Conservation (phyloP, 495 filamentous ascomycete species). For the Penicillium bialowiezense region DNA sequence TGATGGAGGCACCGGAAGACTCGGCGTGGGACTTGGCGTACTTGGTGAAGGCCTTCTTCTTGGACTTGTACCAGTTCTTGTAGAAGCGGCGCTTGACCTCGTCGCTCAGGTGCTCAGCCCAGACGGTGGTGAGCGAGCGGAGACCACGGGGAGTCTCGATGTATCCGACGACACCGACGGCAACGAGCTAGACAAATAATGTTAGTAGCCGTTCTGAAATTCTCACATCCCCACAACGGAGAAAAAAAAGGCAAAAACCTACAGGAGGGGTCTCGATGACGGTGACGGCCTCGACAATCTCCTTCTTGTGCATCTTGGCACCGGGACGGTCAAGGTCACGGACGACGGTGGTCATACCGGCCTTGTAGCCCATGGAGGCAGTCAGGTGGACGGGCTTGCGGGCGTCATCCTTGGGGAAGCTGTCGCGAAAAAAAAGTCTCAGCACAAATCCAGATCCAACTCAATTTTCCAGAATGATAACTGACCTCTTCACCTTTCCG, state of each 20-base stretch:
- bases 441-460: slow-evolving; percentile 29
- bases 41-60: slow-evolving; percentile 99
- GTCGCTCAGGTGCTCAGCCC: slow-evolving; percentile 98
- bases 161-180: slow-evolving; percentile 99
- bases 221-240: neutral
- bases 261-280: slow-evolving; percentile 99
- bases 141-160: slow-evolving; percentile 99
- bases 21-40: slow-evolving; percentile 99
- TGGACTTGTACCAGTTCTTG: slow-evolving; percentile 99
- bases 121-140: slow-evolving; percentile 98
- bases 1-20: slow-evolving; percentile 80
- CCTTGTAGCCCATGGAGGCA: slow-evolving; percentile 99
- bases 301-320: slow-evolving; percentile 99
- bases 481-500: slow-evolving; percentile 97
- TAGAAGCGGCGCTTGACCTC: slow-evolving; percentile 99
- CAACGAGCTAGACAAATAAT: slow-evolving; percentile 72
- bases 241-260: slow-evolving; percentile 52
- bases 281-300: slow-evolving; percentile 98
- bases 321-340: slow-evolving; percentile 99
- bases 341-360: slow-evolving; percentile 99
- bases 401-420: slow-evolving; percentile 99
- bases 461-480: slow-evolving; percentile 15
- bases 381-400: slow-evolving; percentile 99
- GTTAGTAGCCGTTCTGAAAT: neutral
- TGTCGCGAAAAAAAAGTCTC: slow-evolving; percentile 42